Percentiles rank a stretch among this genome's conserved stretches.
These are phyloP conservation scores for Glycine latifolia DNA, from an alignment of 306 rosid species.

Conservation along the genomic window DNA sequence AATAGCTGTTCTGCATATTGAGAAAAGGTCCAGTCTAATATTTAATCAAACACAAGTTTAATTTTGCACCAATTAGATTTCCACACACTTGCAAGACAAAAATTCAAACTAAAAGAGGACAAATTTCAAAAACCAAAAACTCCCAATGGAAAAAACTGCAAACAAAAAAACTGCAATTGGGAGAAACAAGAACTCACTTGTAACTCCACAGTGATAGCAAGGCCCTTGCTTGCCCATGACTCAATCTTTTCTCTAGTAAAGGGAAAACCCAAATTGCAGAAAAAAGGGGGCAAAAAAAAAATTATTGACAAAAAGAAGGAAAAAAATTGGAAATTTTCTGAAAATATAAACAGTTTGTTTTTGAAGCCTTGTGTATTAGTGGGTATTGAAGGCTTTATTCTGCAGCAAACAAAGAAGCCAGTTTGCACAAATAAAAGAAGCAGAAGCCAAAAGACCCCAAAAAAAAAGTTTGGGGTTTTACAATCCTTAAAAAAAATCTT, in stretches of 20 bases:
- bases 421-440: constrained; percentile 58
- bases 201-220: constrained; percentile 99
- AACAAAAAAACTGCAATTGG: constrained; percentile 42
- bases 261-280: constrained; percentile 48
- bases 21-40: constrained; percentile 30
- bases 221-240: constrained; percentile 98
- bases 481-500: constrained; percentile 54
- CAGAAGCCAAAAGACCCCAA: constrained; percentile 64
- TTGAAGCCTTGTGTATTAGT: constrained; percentile 50
- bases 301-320: constrained; percentile 39
- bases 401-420: constrained; percentile 68
- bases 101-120: constrained; percentile 24
- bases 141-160: constrained; percentile 20
- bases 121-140: constrained; percentile 32
- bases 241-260: constrained; percentile 62
- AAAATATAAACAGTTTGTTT: constrained; percentile 51
- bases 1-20: constrained; percentile 38
- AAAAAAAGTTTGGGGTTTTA: constrained; percentile 57
- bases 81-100: constrained; percentile 42
- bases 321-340: constrained; percentile 25
- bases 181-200: constrained; percentile 98
- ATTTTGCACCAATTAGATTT: constrained; percentile 50
- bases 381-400: constrained; percentile 58
- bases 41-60: constrained; percentile 39
- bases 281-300: constrained; percentile 35